phyloP scores from a whole-genome alignment of 257 asterid genomes.

The Capsicum rhomboideum region DNA sequence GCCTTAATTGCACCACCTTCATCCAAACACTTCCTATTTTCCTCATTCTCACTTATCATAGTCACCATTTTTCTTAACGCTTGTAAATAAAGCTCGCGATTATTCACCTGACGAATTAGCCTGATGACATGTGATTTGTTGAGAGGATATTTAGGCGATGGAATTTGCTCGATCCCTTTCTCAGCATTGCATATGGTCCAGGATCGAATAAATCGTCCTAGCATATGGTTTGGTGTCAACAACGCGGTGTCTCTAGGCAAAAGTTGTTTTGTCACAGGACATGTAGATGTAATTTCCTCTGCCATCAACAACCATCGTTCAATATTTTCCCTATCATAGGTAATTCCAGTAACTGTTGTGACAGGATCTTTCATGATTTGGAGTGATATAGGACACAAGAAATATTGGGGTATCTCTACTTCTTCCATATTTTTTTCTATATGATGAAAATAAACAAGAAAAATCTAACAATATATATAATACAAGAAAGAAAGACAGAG shows the following conservation, averaged over 20 bases:
- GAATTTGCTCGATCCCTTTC: constrained; percentile 64
- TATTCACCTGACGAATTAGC: constrained; percentile 39
- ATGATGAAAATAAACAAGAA: not conserved
- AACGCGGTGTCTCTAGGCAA: constrained; percentile 33
- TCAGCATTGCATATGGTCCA: constrained; percentile 68
- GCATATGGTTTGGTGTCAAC: constrained; percentile 88
- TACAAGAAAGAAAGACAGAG: not conserved
- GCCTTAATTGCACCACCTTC: constrained; percentile 53
- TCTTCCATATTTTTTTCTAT: constrained; percentile 29
- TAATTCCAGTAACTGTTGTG: constrained; percentile 75
- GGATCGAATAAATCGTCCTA: constrained; percentile 62
- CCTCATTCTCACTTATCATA: constrained; percentile 37
- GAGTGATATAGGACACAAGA: constrained; percentile 83
- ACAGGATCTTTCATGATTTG: constrained; percentile 93
- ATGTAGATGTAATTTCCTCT: constrained; percentile 13
- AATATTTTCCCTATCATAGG: constrained; percentile 81
- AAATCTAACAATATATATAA: not conserved
- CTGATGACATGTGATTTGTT: constrained; percentile 33
- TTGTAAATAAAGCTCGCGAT: not conserved
- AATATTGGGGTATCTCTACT: constrained; percentile 69
- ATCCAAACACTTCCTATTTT: constrained; percentile 42
- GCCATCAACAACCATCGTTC: constrained; percentile 53
- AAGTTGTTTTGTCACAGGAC: constrained; percentile 74
- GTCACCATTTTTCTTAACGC: constrained; percentile 43
- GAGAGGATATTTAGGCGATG: constrained; percentile 58